phyloP scores from a whole-genome alignment of 257 asterid species.

The Plantago ovata region DNA sequence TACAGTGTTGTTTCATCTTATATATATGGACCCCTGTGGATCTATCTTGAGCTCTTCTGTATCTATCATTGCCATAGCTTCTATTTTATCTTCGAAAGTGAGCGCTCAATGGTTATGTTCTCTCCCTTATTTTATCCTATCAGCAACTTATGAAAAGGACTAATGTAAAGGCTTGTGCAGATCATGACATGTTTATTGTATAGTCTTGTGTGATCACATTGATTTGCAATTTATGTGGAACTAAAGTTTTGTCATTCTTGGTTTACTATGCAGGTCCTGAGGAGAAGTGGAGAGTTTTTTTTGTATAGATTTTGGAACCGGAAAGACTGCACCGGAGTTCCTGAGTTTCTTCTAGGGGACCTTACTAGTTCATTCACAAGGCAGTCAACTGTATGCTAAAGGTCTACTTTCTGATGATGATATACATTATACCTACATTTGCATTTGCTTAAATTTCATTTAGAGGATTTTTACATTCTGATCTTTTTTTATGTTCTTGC shows the following conservation, averaged over 20 bases:
- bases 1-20: slow-evolving; percentile 15
- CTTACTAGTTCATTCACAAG: slow-evolving; percentile 15
- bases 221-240: background rate
- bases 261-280: slow-evolving; percentile 27
- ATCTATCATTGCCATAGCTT: slow-evolving; percentile 6
- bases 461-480: background rate
- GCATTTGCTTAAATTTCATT: too few species aligned
- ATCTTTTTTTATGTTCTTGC: slow-evolving; percentile 20
- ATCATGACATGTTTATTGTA: slow-evolving; percentile 18
- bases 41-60: slow-evolving; percentile 19
- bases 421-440: slow-evolving; percentile 11
- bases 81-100: slow-evolving; percentile 25
- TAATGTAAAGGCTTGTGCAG: slow-evolving; percentile 22
- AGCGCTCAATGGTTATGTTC: slow-evolving; percentile 25
- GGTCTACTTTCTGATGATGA: slow-evolving; percentile 20
- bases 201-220: background rate
- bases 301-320: slow-evolving; percentile 24
- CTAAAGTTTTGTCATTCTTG: slow-evolving; percentile 8
- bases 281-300: slow-evolving; percentile 28
- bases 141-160: slow-evolving; percentile 22
- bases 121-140: slow-evolving; percentile 15
- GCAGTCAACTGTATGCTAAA: slow-evolving; percentile 19
- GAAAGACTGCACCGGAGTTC: slow-evolving; percentile 15
- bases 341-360: slow-evolving; percentile 3
- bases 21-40: slow-evolving; percentile 18